Evolutionary conservation across 225 moss, liverwort and hornwort species (phyloP), one percentile per base, ranked within the genome.

Genomic region (Lunularia cruciata): DNA sequence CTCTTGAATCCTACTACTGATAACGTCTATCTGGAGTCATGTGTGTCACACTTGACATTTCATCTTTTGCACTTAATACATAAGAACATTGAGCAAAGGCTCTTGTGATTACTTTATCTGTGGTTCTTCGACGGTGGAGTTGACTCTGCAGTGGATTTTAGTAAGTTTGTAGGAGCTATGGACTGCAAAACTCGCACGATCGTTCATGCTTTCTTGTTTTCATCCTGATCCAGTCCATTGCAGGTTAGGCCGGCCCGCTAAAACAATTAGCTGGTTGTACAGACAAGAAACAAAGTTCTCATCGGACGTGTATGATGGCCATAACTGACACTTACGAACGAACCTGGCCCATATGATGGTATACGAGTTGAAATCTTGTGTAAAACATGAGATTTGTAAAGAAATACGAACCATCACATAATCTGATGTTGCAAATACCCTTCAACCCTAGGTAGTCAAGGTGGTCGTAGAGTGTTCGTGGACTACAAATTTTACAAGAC

Each of bases 401-500:
- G 19, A 14, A 35, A 19, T 33, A 31, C 8, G 34, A 35, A 6
- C 3, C 2, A 33, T 57, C 20, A 19, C 13, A 15, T 6, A 20
- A 57, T 25, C 2, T 65, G 47, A 31, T 65, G 9, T 65, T n/a
- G n/a, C 25, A 26, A 22, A n/a, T 47, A 57, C 39, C 12, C n/a
- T 32, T 62, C 53, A 69, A 10, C 6, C 48, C 61, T 38, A 77
- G 74, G 72, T 27, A 59, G 13, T 20, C 82, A 83, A 72, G 60
- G 70, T 46, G 60, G 57, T 60, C 83, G 79, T 49, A 76, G 63
- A 73, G 73, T 71, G 46, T 83, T 73, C 68, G 83, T 79, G 48
- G 76, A 80, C 69, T 79, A 76, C 64, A 79, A 72, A 26, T 79
- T 83, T 49, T 83, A 83, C 77, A 83, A 79, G 67, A 73, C 73